Percentiles rank a stretch among this genome's conserved stretches.
Conservation (phyloP, 2,329 filamentous ascomycete genomes). For the Talaromyces albobiverticillius region DNA sequence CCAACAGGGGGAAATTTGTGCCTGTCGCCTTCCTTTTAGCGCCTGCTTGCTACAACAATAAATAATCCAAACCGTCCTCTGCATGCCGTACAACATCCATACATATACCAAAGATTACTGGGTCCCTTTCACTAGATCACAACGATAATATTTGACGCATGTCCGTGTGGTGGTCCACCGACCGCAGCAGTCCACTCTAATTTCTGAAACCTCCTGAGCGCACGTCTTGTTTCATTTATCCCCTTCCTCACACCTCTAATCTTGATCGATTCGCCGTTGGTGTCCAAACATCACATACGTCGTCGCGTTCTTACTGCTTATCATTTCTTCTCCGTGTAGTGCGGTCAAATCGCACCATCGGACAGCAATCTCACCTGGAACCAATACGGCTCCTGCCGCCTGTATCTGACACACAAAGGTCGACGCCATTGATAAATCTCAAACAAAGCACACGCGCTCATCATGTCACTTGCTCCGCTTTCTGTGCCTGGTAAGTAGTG, state of each 20-base stretch:
- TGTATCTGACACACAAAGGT: slow-evolving; percentile 10
- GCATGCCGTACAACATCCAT: not conserved
- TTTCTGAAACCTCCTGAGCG: slow-evolving; percentile 13
- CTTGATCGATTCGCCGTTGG: not conserved
- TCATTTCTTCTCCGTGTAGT: not conserved
- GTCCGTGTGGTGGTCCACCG: not conserved
- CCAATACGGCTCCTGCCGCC: slow-evolving; percentile 5
- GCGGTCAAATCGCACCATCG: slow-evolving; percentile 7
- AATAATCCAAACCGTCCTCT: not conserved
- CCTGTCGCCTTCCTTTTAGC: not conserved
- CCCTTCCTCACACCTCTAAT: slow-evolving; percentile 8
- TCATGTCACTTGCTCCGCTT: slow-evolving; percentile 24
- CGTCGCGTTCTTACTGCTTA: slow-evolving; percentile 3
- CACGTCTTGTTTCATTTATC: slow-evolving; percentile 11
- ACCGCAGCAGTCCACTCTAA: not conserved
- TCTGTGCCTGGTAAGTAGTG: slow-evolving; percentile 24
- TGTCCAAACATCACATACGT: slow-evolving; percentile 3
- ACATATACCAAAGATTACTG: not conserved
- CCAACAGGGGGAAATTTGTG: slow-evolving; percentile 6
- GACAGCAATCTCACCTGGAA: not conserved
- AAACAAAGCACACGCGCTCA: slow-evolving; percentile 14
- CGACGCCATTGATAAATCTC: slow-evolving; percentile 10
- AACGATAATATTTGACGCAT: no score
- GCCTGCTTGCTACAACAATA: not conserved
- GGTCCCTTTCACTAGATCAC: not conserved